Base-by-base conservation (phyloP, 1,284 basidiomycete species). In the Boletus sp. region DNA sequence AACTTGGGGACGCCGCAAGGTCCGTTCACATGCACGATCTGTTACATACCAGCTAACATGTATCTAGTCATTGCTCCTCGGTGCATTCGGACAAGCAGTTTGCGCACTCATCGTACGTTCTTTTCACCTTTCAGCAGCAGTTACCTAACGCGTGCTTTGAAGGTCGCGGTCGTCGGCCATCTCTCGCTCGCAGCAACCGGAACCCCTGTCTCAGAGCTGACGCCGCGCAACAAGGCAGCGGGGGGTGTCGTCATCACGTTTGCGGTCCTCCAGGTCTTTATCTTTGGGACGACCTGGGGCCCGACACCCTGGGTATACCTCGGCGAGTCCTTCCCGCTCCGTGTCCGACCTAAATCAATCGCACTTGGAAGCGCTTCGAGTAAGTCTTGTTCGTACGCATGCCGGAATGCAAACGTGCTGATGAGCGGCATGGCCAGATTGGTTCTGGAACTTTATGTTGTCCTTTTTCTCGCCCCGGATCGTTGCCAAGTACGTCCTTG, bases 101-200 rank as follows among this genome's bases (percentile, higher is more conserved):
- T 91, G 88, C 65, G 80, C 88, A 8, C 64, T 90, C 52, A 86
- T 90, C 51, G 88, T 84, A 61, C 55, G 80, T 72, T 37, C 49
- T 31, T 38, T 43, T 33, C 5, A 51, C 30, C 9, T 54, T 54
- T n/a, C 25, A 9, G 13, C 14, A 49, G 55, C 57, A 23, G 1
- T 53, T 61, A 64, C 33, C 51, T 10, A 30, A 43, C 46, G 33
- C 11, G 1, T 9, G 37, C 35, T 27, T 37, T 19, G 35, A 21
- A 86, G 83, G 86, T 89, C 11, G 89, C 86, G 19, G 77, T 92
- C 16, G 90, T 88, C 50, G 90, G 90, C 1, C 88, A 92, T 74
- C 87, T 81, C 71, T 82, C 80, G 9, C 78, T 85, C 31, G 82
- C 83, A 3, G 76, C 81, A 7, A 65, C 74, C 19, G 80, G 77